Evolutionary conservation across 1,139 yeast genomes (phyloP).

Genomic region (Blastobotrys aristatus): DNA sequence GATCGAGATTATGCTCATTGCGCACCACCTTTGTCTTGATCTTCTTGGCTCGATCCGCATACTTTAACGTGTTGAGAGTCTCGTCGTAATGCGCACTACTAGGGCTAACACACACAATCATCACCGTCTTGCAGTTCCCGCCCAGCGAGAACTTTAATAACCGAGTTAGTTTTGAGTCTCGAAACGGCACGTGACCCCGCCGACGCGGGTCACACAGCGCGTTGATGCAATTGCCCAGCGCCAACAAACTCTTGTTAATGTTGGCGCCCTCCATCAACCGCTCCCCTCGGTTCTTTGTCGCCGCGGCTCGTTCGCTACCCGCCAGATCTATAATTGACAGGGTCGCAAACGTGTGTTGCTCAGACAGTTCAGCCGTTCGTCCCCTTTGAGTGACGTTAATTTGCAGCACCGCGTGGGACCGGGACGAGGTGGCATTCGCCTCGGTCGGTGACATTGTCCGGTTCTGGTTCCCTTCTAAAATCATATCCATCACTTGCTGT

Average conservation of each 20-base stretch:
- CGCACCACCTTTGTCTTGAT: slow-evolving; percentile 76
- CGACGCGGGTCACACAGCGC: slow-evolving; percentile 74
- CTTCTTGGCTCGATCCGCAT: slow-evolving; percentile 87
- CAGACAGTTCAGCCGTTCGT: slow-evolving; percentile 58
- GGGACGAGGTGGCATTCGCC: slow-evolving; percentile 82
- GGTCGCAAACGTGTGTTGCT: slow-evolving; percentile 71
- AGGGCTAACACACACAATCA: slow-evolving; percentile 93
- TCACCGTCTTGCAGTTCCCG: slow-evolving; percentile 89
- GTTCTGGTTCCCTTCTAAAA: slow-evolving; percentile 64
- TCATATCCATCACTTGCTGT: slow-evolving; percentile 76
- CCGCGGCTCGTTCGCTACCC: slow-evolving; percentile 91
- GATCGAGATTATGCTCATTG: slow-evolving; percentile 69
- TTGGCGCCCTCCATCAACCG: slow-evolving; percentile 87
- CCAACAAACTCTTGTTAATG: slow-evolving; percentile 79
- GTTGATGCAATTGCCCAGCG: slow-evolving; percentile 90
- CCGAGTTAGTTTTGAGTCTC: slow-evolving; percentile 86
- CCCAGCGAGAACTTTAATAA: slow-evolving; percentile 85
- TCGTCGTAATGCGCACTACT: slow-evolving; percentile 85
- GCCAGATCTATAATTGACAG: slow-evolving; percentile 86
- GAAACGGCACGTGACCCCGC: slow-evolving; percentile 74
- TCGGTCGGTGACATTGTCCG: slow-evolving; percentile 84
- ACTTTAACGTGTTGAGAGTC: slow-evolving; percentile 81
- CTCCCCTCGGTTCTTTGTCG: slow-evolving; percentile 77
- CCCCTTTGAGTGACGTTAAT: slow-evolving; percentile 63
- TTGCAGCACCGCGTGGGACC: slow-evolving; percentile 91